Evolutionary conservation across 169 alveolate species (phyloP).

Genomic region (Eimeria falciformis): DNA sequence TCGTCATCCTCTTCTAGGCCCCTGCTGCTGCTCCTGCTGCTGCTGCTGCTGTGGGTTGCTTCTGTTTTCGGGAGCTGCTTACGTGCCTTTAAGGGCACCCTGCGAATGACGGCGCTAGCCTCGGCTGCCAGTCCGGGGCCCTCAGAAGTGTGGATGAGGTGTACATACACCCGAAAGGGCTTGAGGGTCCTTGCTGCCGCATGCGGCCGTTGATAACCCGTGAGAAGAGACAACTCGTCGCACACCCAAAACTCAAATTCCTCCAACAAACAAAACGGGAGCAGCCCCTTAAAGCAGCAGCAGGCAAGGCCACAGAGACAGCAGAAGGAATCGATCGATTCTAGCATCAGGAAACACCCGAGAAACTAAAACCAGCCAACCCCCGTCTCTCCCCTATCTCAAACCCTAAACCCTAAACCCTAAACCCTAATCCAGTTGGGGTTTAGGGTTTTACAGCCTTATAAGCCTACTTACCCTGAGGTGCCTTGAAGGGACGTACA

Average conservation of each 20-base stretch:
- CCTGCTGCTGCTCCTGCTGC: slow-evolving; percentile 48
- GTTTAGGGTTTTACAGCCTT: too few relatives aligned
- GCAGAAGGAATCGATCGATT: too few relatives aligned
- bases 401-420: too few relatives aligned
- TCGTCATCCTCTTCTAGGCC: slow-evolving; percentile 29
- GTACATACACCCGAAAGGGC: slow-evolving; percentile 22
- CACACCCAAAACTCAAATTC: slow-evolving; percentile 73
- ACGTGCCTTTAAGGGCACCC: slow-evolving; percentile 30
- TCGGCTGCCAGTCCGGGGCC: slow-evolving; percentile 33
- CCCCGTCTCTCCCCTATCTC: too few relatives aligned
- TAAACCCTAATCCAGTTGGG: too few relatives aligned
- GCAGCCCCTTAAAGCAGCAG: slow-evolving; percentile 30
- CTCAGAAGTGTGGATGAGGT: slow-evolving; percentile 49
- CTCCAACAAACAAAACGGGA: slow-evolving; percentile 66
- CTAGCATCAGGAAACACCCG: neutral
- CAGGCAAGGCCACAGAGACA: too few relatives aligned
- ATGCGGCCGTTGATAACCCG: slow-evolving; percentile 29
- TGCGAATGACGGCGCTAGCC: slow-evolving; percentile 50
- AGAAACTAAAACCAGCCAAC: too few relatives aligned
- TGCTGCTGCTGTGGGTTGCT: neutral
- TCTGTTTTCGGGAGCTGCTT: neutral
- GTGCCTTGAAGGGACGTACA: slow-evolving; percentile 8
- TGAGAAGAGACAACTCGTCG: slow-evolving; percentile 33
- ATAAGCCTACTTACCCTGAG: slow-evolving; percentile 25
- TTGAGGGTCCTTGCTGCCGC: slow-evolving; percentile 12